Percentiles rank a stretch among this genome's conserved stretches.
Conservation (phyloP, 257 asterid genomes). For the Knoxia roxburghii region DNA sequence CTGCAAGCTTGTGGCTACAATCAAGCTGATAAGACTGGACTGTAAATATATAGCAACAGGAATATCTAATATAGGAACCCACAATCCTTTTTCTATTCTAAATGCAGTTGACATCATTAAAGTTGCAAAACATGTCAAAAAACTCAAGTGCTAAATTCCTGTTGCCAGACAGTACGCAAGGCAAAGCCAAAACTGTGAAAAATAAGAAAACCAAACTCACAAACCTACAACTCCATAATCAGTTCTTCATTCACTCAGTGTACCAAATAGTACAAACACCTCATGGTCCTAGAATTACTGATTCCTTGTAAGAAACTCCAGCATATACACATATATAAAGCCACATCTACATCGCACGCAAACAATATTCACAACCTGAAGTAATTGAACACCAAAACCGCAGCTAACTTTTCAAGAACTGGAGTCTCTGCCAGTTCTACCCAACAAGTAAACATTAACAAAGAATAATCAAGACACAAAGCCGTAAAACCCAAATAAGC, state of each 20-base stretch:
- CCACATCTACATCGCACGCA: too few relatives aligned
- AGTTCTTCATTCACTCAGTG: not conserved
- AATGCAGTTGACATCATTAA: not conserved
- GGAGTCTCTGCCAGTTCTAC: not conserved
- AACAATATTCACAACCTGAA: not conserved
- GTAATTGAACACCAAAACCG: not conserved
- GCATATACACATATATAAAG: too few relatives aligned
- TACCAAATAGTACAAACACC: not conserved
- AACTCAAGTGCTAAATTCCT: not conserved
- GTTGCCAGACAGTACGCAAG: not conserved
- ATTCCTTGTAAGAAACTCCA: too few relatives aligned
- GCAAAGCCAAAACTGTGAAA: not conserved
- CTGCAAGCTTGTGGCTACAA: too few relatives aligned
- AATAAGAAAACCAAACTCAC: not conserved
- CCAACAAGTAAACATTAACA: not conserved
- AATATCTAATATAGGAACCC: too few relatives aligned
- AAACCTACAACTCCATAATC: not conserved
- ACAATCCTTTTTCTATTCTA: too few relatives aligned
- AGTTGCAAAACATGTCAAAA: too few relatives aligned
- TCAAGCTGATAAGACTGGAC: too few relatives aligned
- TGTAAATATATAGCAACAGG: too few relatives aligned
- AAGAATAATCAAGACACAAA: not conserved
- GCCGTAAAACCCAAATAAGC: not conserved
- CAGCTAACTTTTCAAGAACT: not conserved
- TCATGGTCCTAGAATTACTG: too few relatives aligned